Evolutionary conservation across 306 rosid species (phyloP).

Genomic region (Acacia acuminata): DNA sequence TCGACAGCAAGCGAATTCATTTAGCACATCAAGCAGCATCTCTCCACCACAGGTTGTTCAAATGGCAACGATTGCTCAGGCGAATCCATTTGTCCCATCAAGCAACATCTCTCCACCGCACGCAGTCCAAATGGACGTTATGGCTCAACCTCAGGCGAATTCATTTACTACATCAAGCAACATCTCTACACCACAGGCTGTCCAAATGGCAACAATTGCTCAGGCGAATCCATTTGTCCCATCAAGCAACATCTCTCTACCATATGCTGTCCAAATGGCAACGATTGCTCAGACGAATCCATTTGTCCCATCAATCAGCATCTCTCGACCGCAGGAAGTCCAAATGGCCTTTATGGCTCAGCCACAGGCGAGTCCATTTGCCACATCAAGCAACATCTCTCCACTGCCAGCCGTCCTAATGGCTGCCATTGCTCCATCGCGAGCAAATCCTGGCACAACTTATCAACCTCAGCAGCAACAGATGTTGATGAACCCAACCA

Average conservation of each 20-base stretch:
- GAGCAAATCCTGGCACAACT: slow-evolving; percentile 84
- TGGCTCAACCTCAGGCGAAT: too few species aligned
- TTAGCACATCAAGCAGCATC: slow-evolving; percentile 60
- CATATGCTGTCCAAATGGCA: too few species aligned
- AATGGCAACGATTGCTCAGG: slow-evolving; percentile 62
- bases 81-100: slow-evolving; percentile 80
- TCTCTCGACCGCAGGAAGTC: too few species aligned
- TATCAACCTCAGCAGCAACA: slow-evolving; percentile 64
- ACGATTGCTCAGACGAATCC: too few species aligned
- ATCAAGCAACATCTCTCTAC: slow-evolving; percentile 43
- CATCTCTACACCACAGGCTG: slow-evolving; percentile 45
- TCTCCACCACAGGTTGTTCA: slow-evolving; percentile 20
- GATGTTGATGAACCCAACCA: slow-evolving; percentile 68
- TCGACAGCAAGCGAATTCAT: slow-evolving; percentile 62
- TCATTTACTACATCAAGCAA: too few species aligned
- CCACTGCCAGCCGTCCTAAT: too few species aligned
- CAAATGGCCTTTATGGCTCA: too few species aligned
- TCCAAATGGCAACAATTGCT: slow-evolving; percentile 68
- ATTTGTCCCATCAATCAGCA: too few species aligned
- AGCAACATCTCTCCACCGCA: slow-evolving; percentile 21
- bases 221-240: slow-evolving; percentile 77
- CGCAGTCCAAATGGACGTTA: too few species aligned
- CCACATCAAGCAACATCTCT: too few species aligned
- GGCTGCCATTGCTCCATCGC: slow-evolving; percentile 64
- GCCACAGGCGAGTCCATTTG: too few species aligned